These are phyloP conservation scores for Meyerozyma carpophila DNA, from an alignment of 1,139 yeast genomes.

Conservation along the genomic window DNA sequence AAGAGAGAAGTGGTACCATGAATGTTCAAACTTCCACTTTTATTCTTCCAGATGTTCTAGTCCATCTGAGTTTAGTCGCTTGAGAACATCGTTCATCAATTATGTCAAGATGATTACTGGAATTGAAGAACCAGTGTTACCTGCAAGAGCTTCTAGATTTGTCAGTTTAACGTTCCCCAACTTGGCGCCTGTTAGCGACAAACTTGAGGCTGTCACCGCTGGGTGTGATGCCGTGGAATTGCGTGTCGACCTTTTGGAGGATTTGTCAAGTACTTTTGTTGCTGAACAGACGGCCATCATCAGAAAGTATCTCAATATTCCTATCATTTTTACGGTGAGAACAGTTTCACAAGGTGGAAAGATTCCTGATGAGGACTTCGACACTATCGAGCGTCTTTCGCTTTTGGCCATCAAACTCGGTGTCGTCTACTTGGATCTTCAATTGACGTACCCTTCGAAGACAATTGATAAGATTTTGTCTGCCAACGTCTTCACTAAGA, in stretches of 20 bases:
- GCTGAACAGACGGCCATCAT: slow-evolving; percentile 70
- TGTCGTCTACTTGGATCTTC: slow-evolving; percentile 51
- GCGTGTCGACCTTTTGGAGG: slow-evolving; percentile 66
- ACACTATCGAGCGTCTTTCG: slow-evolving; percentile 46
- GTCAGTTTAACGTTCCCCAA: slow-evolving; percentile 65
- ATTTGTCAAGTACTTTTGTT: slow-evolving; percentile 48
- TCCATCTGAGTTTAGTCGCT: slow-evolving; percentile 48
- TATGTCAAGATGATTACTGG: slow-evolving; percentile 68
- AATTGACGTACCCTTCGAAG: slow-evolving; percentile 37
- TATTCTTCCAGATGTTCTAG: slow-evolving; percentile 68
- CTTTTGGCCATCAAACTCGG: slow-evolving; percentile 65
- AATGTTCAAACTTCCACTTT: slow-evolving; percentile 74
- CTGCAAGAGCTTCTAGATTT: slow-evolving; percentile 53
- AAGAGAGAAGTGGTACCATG: slow-evolving; percentile 75
- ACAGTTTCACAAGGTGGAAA: slow-evolving; percentile 78
- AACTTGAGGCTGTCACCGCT: slow-evolving; percentile 48
- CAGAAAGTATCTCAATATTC: slow-evolving; percentile 58
- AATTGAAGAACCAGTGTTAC: slow-evolving; percentile 36
- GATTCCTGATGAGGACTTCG: slow-evolving; percentile 49
- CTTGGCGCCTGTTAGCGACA: slow-evolving; percentile 29
- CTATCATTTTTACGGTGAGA: slow-evolving; percentile 78
- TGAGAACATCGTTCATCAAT: slow-evolving; percentile 54
- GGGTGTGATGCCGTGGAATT: slow-evolving; percentile 84
- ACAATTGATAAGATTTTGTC: slow-evolving; percentile 25
- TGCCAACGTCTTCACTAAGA: slow-evolving; percentile 53